A percentile compares a stretch with the other conserved stretches of the same genome.
Conservation (phyloP, 2,329 filamentous ascomycete species). For the Sclerotinia minor region DNA sequence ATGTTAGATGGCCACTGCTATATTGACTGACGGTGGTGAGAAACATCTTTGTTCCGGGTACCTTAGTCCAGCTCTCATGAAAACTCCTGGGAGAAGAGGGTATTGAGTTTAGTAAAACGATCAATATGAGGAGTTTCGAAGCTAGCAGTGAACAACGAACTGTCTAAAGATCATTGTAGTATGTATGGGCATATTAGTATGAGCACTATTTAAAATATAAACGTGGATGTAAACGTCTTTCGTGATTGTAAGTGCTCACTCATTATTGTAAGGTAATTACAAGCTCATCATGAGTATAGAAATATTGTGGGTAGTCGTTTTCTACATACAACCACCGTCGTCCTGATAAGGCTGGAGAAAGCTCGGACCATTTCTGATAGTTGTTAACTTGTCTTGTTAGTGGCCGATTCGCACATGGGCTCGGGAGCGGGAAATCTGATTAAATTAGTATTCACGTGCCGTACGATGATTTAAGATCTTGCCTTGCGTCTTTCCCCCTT, state of each 20-base stretch:
- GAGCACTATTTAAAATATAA: background rate
- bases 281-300: no score
- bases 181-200: background rate
- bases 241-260: background rate
- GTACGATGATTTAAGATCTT: no score
- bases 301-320: no score
- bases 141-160: no score
- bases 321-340: background rate
- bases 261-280: background rate
- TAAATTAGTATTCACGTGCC: background rate
- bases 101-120: background rate
- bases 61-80: no score
- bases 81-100: background rate
- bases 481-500: background rate
- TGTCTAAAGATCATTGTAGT: background rate
- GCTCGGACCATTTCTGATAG: background rate
- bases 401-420: background rate
- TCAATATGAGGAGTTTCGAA: background rate
- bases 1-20: background rate
- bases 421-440: background rate
- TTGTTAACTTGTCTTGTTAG: background rate
- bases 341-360: background rate
- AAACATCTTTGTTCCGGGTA: background rate
- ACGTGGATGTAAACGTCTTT: background rate
- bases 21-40: background rate